Conservation (phyloP, 2,329 filamentous ascomycete genomes). For the Ophiostoma sp. region DNA sequence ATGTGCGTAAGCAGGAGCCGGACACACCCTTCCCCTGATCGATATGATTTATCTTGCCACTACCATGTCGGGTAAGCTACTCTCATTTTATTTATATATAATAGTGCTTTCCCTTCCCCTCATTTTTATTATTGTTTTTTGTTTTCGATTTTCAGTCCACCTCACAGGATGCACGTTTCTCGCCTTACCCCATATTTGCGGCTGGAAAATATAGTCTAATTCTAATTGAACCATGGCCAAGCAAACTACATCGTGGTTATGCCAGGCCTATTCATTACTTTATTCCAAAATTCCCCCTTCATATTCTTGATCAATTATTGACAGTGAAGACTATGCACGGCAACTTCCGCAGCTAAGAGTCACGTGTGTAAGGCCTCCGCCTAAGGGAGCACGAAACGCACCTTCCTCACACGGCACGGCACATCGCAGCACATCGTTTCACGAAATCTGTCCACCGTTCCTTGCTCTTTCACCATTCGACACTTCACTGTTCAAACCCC, state of each 20-base stretch:
- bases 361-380: conserved; percentile 5
- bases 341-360: neutral
- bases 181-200: neutral
- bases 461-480: neutral
- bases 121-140: neutral
- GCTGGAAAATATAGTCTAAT: neutral
- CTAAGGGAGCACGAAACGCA: neutral
- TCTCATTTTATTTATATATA: neutral
- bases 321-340: neutral
- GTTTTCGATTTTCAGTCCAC: neutral
- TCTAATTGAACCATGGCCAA: neutral
- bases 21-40: neutral
- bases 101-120: neutral
- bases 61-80: neutral
- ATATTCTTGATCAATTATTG: too few relatives aligned
- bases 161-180: neutral
- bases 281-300: neutral
- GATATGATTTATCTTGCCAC: neutral
- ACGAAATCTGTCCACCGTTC: neutral
- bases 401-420: conserved; percentile 1
- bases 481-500: neutral
- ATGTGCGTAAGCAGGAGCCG: neutral
- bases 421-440: neutral
- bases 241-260: neutral
- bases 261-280: neutral